Percentiles rank a stretch among this genome's conserved stretches.
Conservation (phyloP, 1,284 basidiomycete genomes). For the Anthracocystis walkeri region DNA sequence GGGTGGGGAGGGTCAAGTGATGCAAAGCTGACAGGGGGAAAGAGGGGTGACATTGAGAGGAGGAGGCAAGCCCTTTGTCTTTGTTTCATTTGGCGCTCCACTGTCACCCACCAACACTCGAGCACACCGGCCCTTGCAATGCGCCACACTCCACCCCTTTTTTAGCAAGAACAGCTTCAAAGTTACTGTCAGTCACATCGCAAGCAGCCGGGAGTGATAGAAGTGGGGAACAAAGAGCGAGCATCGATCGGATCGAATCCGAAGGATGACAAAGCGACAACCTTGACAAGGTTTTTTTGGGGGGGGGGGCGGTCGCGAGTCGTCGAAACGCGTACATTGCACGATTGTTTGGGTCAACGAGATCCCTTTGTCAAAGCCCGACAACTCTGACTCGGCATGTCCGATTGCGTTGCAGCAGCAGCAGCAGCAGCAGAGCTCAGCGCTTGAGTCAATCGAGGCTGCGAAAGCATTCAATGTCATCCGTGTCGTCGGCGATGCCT, state of each 20-base stretch:
- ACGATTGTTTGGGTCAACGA: background rate
- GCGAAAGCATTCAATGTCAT: too few relatives aligned
- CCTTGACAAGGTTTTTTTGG: too few relatives aligned
- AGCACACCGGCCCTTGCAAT: background rate
- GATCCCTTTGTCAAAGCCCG: conserved; percentile 1
- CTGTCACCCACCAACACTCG: background rate
- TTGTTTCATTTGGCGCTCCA: conserved; percentile 5
- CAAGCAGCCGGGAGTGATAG: background rate
- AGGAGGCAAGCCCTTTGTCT: conserved; percentile 17
- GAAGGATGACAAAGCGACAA: conserved; percentile 1
- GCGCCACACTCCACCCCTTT: background rate
- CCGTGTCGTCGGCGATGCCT: too few relatives aligned
- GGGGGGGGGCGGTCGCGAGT: background rate
- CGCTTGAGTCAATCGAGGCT: too few relatives aligned
- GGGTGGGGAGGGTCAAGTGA: background rate
- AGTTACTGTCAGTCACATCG: background rate
- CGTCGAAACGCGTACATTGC: background rate
- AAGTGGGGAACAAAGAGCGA: conserved; percentile 10
- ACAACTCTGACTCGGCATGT: background rate
- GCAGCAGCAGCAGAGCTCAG: background rate
- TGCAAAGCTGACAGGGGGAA: background rate
- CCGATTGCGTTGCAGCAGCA: conserved; percentile 2
- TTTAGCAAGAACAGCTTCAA: background rate
- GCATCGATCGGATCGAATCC: conserved; percentile 14
- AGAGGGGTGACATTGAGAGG: background rate